These are phyloP conservation scores for Epichloe glyceriae DNA, from an alignment of 2,329 filamentous ascomycete species.

Conservation along the genomic window DNA sequence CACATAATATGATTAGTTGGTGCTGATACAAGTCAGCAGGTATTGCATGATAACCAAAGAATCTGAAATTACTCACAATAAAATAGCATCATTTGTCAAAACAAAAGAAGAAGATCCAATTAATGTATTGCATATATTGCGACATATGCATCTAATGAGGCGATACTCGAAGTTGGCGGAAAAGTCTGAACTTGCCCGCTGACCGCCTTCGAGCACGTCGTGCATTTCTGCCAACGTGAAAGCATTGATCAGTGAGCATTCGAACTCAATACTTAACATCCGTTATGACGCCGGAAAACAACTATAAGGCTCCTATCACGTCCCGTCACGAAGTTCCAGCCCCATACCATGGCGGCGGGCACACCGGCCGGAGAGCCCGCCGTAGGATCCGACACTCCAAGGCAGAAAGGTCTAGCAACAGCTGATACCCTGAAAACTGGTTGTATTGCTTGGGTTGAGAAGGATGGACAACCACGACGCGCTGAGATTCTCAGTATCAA, in stretches of 20 bases:
- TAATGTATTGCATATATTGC: too few relatives aligned
- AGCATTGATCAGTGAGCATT: too few relatives aligned
- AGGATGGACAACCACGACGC: slow-evolving; percentile 74
- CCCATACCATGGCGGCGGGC: slow-evolving; percentile 38
- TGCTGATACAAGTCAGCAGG: not conserved
- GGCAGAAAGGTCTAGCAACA: slow-evolving; percentile 70
- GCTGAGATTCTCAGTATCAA: slow-evolving; percentile 95
- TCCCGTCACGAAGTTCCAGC: not conserved
- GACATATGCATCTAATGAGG: not conserved
- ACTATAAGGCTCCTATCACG: not conserved
- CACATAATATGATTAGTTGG: not conserved
- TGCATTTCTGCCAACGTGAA: too few relatives aligned
- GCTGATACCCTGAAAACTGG: slow-evolving; percentile 59
- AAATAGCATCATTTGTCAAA: not conserved
- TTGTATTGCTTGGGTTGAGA: slow-evolving; percentile 48
- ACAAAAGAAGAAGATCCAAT: too few relatives aligned
- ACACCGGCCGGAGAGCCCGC: slow-evolving; percentile 36
- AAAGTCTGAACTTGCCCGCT: too few relatives aligned
- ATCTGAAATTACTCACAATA: not conserved
- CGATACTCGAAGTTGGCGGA: not conserved
- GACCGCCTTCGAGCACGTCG: too few relatives aligned
- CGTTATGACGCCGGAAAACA: too few relatives aligned
- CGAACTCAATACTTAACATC: too few relatives aligned
- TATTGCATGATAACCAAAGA: not conserved
- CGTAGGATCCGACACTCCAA: slow-evolving; percentile 43